Evolutionary conservation across 108 stramenopile genomes (phyloP), one percentile per base, ranked within the genome.

Genomic region (Nitzschia sp.): DNA sequence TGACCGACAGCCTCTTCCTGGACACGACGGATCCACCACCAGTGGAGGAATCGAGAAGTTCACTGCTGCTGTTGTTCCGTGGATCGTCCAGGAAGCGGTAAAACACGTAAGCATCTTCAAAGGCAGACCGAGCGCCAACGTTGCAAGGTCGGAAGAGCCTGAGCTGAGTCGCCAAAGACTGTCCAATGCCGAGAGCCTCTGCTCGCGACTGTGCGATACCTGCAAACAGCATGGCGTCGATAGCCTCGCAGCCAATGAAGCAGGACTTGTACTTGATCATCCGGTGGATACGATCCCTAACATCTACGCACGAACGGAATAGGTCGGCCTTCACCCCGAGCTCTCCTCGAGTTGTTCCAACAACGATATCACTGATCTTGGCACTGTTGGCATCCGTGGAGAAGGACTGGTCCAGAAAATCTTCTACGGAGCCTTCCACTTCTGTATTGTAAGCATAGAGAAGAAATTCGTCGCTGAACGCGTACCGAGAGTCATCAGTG

Each of bases 161-260:
- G 18, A 83, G 46, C 32, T 82, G 55, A 9, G 63, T 58, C 18
- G 72, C 74, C 53, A 93, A 42, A 1, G 45, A 45, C 9, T 71
- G 62, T 13, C 89, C 85, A 24, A 93, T 72, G 27, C 67, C 64
- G 2, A 90, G 81, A 17, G 87, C 92, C 53, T 90, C 85, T 23
- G 64, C 48, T 23, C 89, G 56, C 31, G 59, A 54, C 13, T 51
- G 35, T 2, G 79, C 86, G 35, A 82, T 56, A 6, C 72, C 71
- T 26, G 59, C 51, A 29, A 73, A 29, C 15, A 93, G 70, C 68
- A 93, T 53, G 24, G 57, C 85, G 18, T 80, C 70, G 2, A 93
- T 77, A 18, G 65, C 72, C 21, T 85, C 77, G n/a, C 30, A 23
- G 0, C 82, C 86, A 5, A 90, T 54, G 25, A 90, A 90, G 42